These are phyloP conservation scores for Kwoniella bestiolae DNA, from an alignment of 768 basidiomycete species.

Conservation along the genomic window DNA sequence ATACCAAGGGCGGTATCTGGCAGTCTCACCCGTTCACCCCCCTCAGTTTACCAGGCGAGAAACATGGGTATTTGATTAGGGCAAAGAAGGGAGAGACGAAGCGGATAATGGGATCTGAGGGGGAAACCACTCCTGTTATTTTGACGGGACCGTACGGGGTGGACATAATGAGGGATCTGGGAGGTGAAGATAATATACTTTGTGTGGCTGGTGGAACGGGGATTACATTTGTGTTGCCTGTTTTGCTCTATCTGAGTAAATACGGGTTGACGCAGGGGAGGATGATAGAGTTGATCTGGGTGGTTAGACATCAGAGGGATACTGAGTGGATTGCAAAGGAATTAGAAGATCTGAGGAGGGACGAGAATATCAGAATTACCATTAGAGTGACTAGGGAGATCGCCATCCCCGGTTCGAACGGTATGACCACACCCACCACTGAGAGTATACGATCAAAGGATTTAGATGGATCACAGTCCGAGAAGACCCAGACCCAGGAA, in stretches of 20 bases:
- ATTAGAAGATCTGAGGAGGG: conserved; percentile 25
- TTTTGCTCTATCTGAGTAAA: conserved; percentile 24
- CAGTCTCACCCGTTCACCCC: conserved; percentile 47
- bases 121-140: conserved; percentile 26
- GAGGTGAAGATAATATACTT: conserved; percentile 25
- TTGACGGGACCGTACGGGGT: conserved; percentile 44
- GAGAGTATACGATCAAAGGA: conserved; percentile 6
- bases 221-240: conserved; percentile 41
- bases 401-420: neutral
- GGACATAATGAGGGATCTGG: conserved; percentile 22
- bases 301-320: conserved; percentile 28
- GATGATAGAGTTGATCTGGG: conserved; percentile 39
- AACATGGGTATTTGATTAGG: conserved; percentile 35
- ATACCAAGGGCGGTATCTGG: conserved; percentile 29
- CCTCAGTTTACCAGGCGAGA: conserved; percentile 24
- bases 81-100: conserved; percentile 39
- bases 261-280: conserved; percentile 2
- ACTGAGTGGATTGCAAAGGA: conserved; percentile 37
- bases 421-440: neutral
- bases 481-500: neutral
- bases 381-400: conserved; percentile 31
- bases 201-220: conserved; percentile 41
- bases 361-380: conserved; percentile 23
- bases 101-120: conserved; percentile 13
- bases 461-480: neutral